Base-by-base conservation (phyloP, 331 rosid genomes). In the Phaseolus coccineus region DNA sequence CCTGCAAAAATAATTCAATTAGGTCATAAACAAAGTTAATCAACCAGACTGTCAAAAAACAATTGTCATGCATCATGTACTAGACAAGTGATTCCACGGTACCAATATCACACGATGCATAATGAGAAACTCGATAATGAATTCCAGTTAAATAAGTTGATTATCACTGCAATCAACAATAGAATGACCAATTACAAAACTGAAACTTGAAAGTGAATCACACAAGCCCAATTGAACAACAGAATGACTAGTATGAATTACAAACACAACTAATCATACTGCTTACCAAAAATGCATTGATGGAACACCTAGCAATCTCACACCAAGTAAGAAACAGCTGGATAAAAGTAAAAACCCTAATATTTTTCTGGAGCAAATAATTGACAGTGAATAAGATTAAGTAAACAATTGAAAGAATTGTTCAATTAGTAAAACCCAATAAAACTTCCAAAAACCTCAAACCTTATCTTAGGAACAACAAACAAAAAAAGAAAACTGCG, bases 1-100 rank as follows among this genome's bases (percentile, higher is more conserved):
- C 97, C 97, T 85, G 83, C 82, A 89, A 87, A 58, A 90, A 59
- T 76, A 79, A 69, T 51, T 71, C 80, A 69, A 80, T 31, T 79
- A 42, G 48, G 63, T 70, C 74, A 40, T 8, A 8, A 8, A 8
- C 57, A 22, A 40, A 61, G 10, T 73, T 46, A 75, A 84, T 40
- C 64, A 79, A 77, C 58, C 37, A 79, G 50, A 80, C 33, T 64
- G 11, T 76, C 39, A 24, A 46, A 27, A 68, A 25, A 53, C 16
- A 46, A 61, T 13, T 33, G 6, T 69, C 47, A 80, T n/a, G n/a
- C 3, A 24, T 71, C 35, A 76, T 8, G 71, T 69, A 73, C 56
- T 15, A 61, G 35, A 65, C 47, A 77, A 22, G 73, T n/a, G 27
- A 46, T 6, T 64, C 81, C 46, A 65, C 19, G 50, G 69, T 74